phyloP scores from a whole-genome alignment of 2,329 filamentous ascomycete species.

The Dryadomyces quercivorus region DNA sequence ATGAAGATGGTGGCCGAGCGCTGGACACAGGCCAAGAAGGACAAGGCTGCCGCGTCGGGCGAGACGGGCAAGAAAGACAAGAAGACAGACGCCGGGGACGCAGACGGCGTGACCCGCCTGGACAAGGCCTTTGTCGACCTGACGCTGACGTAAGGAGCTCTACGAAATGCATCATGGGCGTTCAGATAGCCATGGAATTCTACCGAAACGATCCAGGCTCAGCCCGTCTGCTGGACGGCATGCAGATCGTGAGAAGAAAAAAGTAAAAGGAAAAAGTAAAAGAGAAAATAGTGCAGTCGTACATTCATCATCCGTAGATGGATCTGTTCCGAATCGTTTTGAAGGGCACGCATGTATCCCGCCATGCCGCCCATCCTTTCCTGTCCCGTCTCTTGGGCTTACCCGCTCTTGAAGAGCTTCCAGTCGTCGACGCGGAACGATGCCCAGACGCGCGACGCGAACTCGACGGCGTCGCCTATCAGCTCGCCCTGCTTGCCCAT shows the following conservation, averaged over 20 bases:
- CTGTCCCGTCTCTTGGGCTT: too few species aligned
- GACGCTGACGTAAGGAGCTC: constrained; percentile 1
- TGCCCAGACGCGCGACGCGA: constrained; percentile 55
- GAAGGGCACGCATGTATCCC: too few species aligned
- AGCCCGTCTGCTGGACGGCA: too few species aligned
- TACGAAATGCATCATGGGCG: not conserved
- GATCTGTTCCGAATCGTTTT: not conserved
- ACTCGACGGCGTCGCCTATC: constrained; percentile 57
- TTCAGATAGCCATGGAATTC: not conserved
- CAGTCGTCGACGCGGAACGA: constrained; percentile 72
- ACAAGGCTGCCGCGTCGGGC: not conserved
- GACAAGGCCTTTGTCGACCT: constrained; percentile 10
- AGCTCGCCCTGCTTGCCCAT: constrained; percentile 53
- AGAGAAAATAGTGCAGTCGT: not conserved
- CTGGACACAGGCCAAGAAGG: constrained; percentile 38
- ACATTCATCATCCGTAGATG: not conserved
- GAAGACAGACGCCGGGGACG: not conserved
- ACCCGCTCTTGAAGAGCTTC: constrained; percentile 47
- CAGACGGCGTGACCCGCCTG: constrained; percentile 5
- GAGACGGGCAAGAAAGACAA: not conserved
- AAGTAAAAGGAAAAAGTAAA: not conserved
- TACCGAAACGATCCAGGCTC: too few species aligned
- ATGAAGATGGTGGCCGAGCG: constrained; percentile 55
- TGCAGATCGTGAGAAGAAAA: not conserved
- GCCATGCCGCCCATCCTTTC: too few species aligned